Conservation (phyloP, 2,329 filamentous ascomycete species). For the Cercospora canescens region DNA sequence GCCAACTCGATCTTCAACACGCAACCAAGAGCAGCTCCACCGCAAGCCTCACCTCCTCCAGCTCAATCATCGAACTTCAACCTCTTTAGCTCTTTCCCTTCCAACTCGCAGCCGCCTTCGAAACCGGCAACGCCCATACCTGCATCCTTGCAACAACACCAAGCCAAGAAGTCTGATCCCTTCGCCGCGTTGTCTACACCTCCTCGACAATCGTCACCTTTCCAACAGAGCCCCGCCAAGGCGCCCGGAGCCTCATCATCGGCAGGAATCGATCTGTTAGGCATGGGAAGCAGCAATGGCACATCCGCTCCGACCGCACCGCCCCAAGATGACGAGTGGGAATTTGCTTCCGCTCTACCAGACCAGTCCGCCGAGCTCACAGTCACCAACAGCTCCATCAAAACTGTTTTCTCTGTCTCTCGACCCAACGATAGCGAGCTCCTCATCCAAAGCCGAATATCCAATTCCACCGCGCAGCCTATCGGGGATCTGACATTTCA, state of each 20-base stretch:
- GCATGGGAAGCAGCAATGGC: conserved; percentile 32
- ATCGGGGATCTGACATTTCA: conserved; percentile 85
- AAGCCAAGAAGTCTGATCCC: conserved; percentile 53
- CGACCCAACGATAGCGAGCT: conserved; percentile 57
- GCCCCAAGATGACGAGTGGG: conserved; percentile 80
- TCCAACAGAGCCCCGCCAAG: conserved; percentile 48
- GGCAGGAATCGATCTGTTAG: conserved; percentile 30
- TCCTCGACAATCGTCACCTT: conserved; percentile 52
- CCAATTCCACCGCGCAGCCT: conserved; percentile 71
- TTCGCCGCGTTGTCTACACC: conserved; percentile 59
- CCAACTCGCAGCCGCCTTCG: conserved; percentile 40
- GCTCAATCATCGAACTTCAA: conserved; percentile 55
- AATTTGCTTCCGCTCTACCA: conserved; percentile 84
- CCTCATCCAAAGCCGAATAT: conserved; percentile 78
- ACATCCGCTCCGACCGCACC: conserved; percentile 46
- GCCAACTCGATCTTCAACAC: conserved; percentile 35
- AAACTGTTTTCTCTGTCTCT: conserved; percentile 71
- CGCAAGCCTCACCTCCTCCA: conserved; percentile 40
- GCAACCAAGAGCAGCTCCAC: conserved; percentile 21
- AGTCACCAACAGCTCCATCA: conserved; percentile 65
- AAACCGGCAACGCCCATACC: conserved; percentile 52
- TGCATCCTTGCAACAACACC: conserved; percentile 25
- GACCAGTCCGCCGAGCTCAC: conserved; percentile 61
- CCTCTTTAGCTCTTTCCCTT: conserved; percentile 51
- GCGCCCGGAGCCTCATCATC: conserved; percentile 32